Evolutionary conservation across 495 filamentous ascomycete genomes (phyloP).

Genomic region (Xeromyces bisporus): DNA sequence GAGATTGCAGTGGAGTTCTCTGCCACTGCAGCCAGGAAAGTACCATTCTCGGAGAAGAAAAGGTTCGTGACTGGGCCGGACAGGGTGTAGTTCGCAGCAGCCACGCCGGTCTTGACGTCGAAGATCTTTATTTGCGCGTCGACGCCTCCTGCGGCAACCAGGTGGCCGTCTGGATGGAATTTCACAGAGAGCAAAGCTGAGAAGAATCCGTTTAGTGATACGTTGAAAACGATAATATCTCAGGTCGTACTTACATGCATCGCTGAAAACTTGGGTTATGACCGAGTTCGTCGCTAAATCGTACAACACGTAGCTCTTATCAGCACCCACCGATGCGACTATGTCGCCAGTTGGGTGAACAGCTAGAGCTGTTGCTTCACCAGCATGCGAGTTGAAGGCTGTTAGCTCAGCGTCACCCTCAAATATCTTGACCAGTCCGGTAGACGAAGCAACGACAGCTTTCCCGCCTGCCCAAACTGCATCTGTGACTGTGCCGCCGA

Average conservation of each 20-base stretch:
- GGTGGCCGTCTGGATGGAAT: slow-evolving; percentile 91
- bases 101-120: slow-evolving; percentile 55
- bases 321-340: slow-evolving; percentile 70
- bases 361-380: slow-evolving; percentile 56
- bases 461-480: slow-evolving; percentile 58
- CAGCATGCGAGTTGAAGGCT: slow-evolving; percentile 61
- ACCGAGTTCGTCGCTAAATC: slow-evolving; percentile 50
- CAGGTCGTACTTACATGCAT: slow-evolving; percentile 48
- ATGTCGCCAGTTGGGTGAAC: slow-evolving; percentile 75
- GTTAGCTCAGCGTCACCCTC: slow-evolving; percentile 46
- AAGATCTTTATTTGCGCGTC: slow-evolving; percentile 72
- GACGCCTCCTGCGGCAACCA: slow-evolving; percentile 67
- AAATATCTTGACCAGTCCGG: slow-evolving; percentile 66
- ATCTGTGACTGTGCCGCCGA: slow-evolving; percentile 55
- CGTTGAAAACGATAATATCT: not conserved
- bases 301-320: slow-evolving; percentile 89
- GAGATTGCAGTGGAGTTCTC: slow-evolving; percentile 57
- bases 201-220: not conserved
- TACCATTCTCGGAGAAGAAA: slow-evolving; percentile 93
- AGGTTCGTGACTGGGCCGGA: slow-evolving; percentile 52
- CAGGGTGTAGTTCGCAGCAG: slow-evolving; percentile 52
- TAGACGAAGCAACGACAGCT: slow-evolving; percentile 55
- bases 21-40: slow-evolving; percentile 68
- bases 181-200: slow-evolving; percentile 61
- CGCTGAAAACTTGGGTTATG: slow-evolving; percentile 62